Evolutionary conservation across 2,329 filamentous ascomycete species (phyloP), one percentile per base, ranked within the genome.

Genomic region (Byssothecium circinans): DNA sequence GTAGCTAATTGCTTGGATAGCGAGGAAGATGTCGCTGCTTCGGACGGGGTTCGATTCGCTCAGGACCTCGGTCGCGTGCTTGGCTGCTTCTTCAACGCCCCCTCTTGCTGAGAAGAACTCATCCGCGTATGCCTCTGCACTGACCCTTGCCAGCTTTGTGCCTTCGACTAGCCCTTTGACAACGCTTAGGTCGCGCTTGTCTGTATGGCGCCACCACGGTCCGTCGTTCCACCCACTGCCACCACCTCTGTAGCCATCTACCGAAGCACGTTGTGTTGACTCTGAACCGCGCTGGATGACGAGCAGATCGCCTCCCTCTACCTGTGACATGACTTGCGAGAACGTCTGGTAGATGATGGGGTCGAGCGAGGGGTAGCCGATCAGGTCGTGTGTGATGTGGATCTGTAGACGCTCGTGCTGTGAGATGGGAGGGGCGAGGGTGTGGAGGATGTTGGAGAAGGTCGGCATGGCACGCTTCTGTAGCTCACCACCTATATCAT

Each of bases 321-420:
- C 94, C 75, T 99, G 94, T n/a, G 91, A 83, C 94, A 99, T 99
- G 64, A 99, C 91, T 43, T 91, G 86, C 45, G 88, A 88, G 76
- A 99, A 99, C 54, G 94, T 91, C 48, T 82, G 82, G 74, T 97
- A 90, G 61, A 97, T 89, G 45, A 96, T 81, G 15, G 92, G 91
- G 68, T 97, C 92, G 60, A 99, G 84, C 15, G 90, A 92, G 2
- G 94, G 94, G 70, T 99, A 99, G 59, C 90, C 90, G 58, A 91
- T 85, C 35, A 99, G 83, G 71, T 97, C 94, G 76, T 99, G 94
- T 8, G 92, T 96, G 55, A 94, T 95, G 76, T 99, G 94, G 62
- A 99, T 97, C 63, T 95, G 88, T 7, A 99, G 87, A 41, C 92
- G 89, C 75, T 99, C 94, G 74, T 99, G 94, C 8, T 92, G 94